Evolutionary conservation across 1,284 basidiomycete genomes (phyloP).

Genomic region (Puccinia novopanici): DNA sequence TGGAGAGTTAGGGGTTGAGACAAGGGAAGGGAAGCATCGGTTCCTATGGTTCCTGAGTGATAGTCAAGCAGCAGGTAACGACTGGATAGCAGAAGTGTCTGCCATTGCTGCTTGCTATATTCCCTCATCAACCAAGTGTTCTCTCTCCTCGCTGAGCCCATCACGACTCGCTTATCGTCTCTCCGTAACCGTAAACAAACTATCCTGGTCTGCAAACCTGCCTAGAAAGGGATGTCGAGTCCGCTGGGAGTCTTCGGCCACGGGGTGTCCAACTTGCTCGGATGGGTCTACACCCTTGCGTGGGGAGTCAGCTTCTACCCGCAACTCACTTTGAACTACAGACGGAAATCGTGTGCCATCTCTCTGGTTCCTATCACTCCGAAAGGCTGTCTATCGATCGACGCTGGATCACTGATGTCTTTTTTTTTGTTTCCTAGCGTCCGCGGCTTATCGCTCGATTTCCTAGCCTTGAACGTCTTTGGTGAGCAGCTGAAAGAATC

Average conservation of each 20-base stretch:
- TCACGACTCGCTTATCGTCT: too few species aligned
- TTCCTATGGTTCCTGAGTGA: too few species aligned
- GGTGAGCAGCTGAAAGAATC: conserved; percentile 17
- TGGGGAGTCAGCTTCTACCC: conserved; percentile 58
- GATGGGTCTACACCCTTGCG: conserved; percentile 56
- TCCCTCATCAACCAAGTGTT: too few species aligned
- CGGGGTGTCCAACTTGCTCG: conserved; percentile 53
- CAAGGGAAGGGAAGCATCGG: too few species aligned
- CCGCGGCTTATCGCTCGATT: conserved; percentile 55
- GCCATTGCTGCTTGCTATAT: too few species aligned
- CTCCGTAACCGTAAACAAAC: too few species aligned
- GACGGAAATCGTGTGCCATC: conserved; percentile 48
- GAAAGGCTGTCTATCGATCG: background rate
- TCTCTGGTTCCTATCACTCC: background rate
- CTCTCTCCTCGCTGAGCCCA: too few species aligned
- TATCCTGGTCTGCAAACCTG: too few species aligned
- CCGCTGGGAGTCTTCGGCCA: conserved; percentile 18
- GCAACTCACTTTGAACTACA: conserved; percentile 54
- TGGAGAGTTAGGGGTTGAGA: too few species aligned
- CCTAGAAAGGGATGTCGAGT: conserved; percentile 7
- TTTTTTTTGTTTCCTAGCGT: background rate
- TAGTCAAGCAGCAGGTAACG: too few species aligned
- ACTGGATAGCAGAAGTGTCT: too few species aligned
- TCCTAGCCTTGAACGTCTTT: conserved; percentile 54
- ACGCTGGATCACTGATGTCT: background rate